Evolutionary conservation across 768 basidiomycete species (phyloP).

Genomic region (Suillus americanus): DNA sequence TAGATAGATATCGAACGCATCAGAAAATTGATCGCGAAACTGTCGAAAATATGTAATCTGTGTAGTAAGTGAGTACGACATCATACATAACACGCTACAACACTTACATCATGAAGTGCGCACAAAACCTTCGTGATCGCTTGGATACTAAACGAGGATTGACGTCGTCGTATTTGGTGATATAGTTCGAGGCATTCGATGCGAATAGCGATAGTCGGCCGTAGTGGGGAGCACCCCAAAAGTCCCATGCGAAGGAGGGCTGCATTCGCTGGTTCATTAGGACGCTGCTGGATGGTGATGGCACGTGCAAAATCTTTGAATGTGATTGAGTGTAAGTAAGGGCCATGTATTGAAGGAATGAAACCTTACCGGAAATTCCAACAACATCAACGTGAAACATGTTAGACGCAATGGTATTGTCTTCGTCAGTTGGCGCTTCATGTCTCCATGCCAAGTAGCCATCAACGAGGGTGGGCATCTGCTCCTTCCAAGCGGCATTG

Average conservation of each 20-base stretch:
- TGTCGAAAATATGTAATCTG: constrained; percentile 1
- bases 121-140: background rate
- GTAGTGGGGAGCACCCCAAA: background rate
- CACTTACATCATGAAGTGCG: background rate
- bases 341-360: background rate
- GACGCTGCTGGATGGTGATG: background rate
- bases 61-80: background rate
- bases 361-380: background rate
- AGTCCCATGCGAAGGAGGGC: background rate
- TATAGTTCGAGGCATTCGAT: background rate
- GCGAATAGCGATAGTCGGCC: background rate
- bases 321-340: background rate
- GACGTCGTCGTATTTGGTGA: background rate
- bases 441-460: background rate
- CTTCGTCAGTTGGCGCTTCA: background rate
- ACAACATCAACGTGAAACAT: background rate
- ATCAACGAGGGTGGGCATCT: background rate
- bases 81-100: background rate
- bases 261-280: background rate
- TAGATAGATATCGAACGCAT: background rate
- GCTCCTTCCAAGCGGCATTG: background rate
- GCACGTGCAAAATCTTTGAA: background rate
- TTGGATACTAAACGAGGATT: constrained; percentile 1
- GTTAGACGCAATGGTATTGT: background rate
- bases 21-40: background rate